These are phyloP conservation scores for Pythium coloratum DNA, from an alignment of 352 stramenopile genomes.

Conservation along the genomic window DNA sequence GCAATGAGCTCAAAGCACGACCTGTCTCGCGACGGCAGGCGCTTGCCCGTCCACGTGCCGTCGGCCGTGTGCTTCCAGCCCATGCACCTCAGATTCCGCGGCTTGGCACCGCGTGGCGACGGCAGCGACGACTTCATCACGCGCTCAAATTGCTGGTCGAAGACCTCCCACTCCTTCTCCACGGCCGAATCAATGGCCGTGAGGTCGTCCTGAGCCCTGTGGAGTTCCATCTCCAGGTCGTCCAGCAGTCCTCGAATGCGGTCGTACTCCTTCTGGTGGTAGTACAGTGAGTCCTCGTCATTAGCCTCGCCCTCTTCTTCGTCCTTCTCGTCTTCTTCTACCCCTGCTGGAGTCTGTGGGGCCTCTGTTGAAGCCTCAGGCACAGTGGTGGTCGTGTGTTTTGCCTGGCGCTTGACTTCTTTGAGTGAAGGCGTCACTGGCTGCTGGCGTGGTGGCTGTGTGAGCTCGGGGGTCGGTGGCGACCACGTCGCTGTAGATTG, in stretches of 20 bases:
- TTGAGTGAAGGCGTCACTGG: background rate
- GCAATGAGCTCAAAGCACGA: constrained; percentile 13
- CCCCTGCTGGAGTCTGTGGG: background rate
- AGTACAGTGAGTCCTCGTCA: constrained; percentile 5
- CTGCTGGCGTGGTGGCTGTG: background rate
- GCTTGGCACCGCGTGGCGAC: constrained; percentile 4
- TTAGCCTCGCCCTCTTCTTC: background rate
- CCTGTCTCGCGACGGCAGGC: constrained; percentile 6
- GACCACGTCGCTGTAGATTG: background rate
- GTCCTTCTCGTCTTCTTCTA: background rate
- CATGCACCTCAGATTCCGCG: constrained; percentile 14
- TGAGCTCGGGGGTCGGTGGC: background rate
- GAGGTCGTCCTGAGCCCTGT: background rate
- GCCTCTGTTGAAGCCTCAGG: background rate
- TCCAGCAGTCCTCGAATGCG: background rate
- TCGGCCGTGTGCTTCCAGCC: constrained; percentile 19
- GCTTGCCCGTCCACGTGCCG: constrained; percentile 14
- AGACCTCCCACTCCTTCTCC: background rate
- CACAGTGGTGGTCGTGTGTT: too few relatives aligned
- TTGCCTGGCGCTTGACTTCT: background rate
- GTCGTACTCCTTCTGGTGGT: constrained; percentile 19
- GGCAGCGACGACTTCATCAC: constrained; percentile 14
- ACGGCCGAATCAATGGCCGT: background rate
- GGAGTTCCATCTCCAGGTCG: constrained; percentile 3
- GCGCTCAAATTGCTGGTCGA: constrained; percentile 6